A percentile compares a stretch with the other conserved stretches of the same genome.
These are phyloP conservation scores for Sarocladium strictum DNA, from an alignment of 2,329 filamentous ascomycete species.

Conservation along the genomic window DNA sequence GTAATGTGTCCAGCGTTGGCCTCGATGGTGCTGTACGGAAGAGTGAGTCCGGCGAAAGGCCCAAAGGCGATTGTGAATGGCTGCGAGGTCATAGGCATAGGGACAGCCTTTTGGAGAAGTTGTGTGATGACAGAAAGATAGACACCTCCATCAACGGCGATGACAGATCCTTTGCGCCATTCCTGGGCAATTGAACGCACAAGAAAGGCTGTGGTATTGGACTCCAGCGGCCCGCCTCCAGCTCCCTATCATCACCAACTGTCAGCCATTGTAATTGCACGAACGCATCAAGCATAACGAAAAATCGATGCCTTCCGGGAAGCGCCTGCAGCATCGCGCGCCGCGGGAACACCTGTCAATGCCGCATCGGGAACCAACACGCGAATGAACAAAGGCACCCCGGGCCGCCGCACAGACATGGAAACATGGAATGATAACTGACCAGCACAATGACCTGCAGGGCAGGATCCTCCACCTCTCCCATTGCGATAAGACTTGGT, in stretches of 20 bases:
- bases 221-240: slow-evolving; percentile 83
- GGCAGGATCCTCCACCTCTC: slow-evolving; percentile 33
- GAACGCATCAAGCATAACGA: neutral
- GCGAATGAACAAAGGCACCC: neutral
- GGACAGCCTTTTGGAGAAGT: slow-evolving; percentile 59
- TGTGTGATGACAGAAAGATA: slow-evolving; percentile 80
- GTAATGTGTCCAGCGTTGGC: slow-evolving; percentile 81
- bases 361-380: neutral
- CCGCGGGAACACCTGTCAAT: neutral
- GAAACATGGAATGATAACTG: slow-evolving; percentile 30
- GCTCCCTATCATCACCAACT: too few relatives aligned
- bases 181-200: slow-evolving; percentile 73
- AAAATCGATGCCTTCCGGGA: too few relatives aligned
- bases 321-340: neutral
- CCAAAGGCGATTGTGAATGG: slow-evolving; percentile 57
- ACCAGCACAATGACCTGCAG: slow-evolving; percentile 73
- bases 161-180: slow-evolving; percentile 76
- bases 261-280: slow-evolving; percentile 14
- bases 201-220: slow-evolving; percentile 83
- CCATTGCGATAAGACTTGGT: neutral
- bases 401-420: neutral
- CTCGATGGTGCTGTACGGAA: slow-evolving; percentile 59
- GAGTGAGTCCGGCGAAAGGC: slow-evolving; percentile 72
- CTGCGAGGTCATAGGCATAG: slow-evolving; percentile 22
- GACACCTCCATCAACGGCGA: slow-evolving; percentile 92